Percentiles rank a stretch among this genome's conserved stretches.
Conservation (phyloP, 2,329 filamentous ascomycete genomes). For the Trichothecium sympodiale region DNA sequence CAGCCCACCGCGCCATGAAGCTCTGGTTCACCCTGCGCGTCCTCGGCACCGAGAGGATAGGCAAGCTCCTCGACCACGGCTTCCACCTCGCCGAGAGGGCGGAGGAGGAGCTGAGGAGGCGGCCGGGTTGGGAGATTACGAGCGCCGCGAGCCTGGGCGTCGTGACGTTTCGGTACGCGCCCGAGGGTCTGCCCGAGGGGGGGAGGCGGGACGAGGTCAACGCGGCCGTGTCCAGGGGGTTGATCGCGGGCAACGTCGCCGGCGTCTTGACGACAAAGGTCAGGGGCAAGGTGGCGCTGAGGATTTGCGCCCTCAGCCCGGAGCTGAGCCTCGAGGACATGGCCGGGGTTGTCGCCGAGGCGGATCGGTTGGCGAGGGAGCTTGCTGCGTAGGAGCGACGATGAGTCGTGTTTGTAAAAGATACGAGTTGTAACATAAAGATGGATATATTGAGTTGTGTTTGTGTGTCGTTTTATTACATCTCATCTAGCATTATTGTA, state of each 20-base stretch:
- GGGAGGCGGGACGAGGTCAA: constrained; percentile 5
- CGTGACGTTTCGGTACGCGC: constrained; percentile 11
- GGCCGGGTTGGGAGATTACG: constrained; percentile 12
- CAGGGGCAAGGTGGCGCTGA: constrained; percentile 5
- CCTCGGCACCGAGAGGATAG: constrained; percentile 11
- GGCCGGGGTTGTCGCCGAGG: neutral
- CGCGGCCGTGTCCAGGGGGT: constrained; percentile 3
- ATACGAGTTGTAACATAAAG: too few relatives aligned
- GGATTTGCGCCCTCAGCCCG: constrained; percentile 6
- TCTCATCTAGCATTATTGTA: too few relatives aligned
- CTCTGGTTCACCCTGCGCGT: constrained; percentile 14
- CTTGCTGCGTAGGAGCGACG: too few relatives aligned
- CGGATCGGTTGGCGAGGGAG: neutral
- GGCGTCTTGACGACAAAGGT: constrained; percentile 8
- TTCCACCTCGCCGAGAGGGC: constrained; percentile 11
- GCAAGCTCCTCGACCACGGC: constrained; percentile 13
- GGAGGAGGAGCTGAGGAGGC: constrained; percentile 7
- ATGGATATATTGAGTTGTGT: too few relatives aligned
- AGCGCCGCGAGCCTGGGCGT: constrained; percentile 12
- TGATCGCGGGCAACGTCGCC: constrained; percentile 6
- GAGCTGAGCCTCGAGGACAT: constrained; percentile 1
- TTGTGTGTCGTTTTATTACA: too few relatives aligned
- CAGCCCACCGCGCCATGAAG: constrained; percentile 13
- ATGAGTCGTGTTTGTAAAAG: too few relatives aligned
- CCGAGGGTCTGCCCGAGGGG: neutral